These are phyloP conservation scores for Yarrowia deformans DNA, from an alignment of 805 yeast genomes.

Conservation along the genomic window DNA sequence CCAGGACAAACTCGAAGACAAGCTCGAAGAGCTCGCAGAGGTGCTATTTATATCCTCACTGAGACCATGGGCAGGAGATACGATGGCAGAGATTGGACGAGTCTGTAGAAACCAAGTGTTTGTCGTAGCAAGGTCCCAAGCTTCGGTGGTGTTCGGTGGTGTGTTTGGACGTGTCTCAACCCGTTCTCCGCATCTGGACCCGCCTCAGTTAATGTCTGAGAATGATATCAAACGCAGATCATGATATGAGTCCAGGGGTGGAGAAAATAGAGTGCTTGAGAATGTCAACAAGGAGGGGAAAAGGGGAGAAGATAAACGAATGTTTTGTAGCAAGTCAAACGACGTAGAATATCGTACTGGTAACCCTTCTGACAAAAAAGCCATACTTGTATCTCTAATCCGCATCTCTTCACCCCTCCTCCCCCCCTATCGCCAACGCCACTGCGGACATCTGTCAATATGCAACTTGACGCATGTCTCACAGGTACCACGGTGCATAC, in stretches of 20 bases:
- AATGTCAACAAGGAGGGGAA: not conserved
- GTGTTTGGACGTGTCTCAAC: not conserved
- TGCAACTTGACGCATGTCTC: constrained; percentile 37
- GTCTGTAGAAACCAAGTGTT: too few relatives aligned
- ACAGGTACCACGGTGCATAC: constrained; percentile 30
- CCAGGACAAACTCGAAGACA: too few relatives aligned
- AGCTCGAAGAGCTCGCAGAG: too few relatives aligned
- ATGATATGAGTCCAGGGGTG: constrained; percentile 6
- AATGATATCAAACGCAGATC: constrained; percentile 10
- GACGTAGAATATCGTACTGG: too few relatives aligned
- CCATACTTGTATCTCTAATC: too few relatives aligned
- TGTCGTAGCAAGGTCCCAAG: too few relatives aligned
- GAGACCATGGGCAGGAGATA: too few relatives aligned
- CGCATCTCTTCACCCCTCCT: not conserved
- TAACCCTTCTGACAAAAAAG: too few relatives aligned
- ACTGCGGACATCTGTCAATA: constrained; percentile 18
- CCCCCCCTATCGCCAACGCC: not conserved
- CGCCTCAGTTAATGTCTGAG: not conserved
- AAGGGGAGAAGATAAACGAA: not conserved
- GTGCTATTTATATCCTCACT: not conserved
- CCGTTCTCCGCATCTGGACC: not conserved
- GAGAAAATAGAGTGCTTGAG: not conserved
- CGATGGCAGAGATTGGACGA: too few relatives aligned
- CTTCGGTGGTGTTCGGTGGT: too few relatives aligned
- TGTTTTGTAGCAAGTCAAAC: too few relatives aligned